Evolutionary conservation across 306 rosid species (phyloP).

Genomic region (Prunus mongolica): DNA sequence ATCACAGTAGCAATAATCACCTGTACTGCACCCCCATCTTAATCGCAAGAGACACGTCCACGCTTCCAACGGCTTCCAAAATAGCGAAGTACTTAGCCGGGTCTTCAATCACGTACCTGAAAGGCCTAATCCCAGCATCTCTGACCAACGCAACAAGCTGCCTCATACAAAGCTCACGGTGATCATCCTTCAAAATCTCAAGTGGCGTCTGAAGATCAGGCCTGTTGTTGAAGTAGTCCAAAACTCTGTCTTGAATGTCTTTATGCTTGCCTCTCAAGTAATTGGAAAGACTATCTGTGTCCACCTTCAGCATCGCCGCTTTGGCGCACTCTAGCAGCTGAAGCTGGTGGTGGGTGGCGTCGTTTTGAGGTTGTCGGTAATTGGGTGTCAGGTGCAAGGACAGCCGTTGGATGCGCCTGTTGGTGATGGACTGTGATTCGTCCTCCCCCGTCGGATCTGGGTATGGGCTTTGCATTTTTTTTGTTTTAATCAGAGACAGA

Average conservation of each 20-base stretch:
- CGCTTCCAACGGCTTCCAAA: slow-evolving; percentile 72
- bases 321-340: slow-evolving; percentile 44
- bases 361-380: not conserved
- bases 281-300: slow-evolving; percentile 28
- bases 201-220: slow-evolving; percentile 81
- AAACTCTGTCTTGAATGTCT: slow-evolving; percentile 64
- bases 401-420: slow-evolving; percentile 58
- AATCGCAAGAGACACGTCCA: slow-evolving; percentile 88
- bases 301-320: slow-evolving; percentile 39
- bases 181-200: slow-evolving; percentile 69
- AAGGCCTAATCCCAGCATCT: slow-evolving; percentile 72
- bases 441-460: slow-evolving; percentile 21
- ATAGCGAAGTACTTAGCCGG: slow-evolving; percentile 74
- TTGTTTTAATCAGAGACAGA: not conserved
- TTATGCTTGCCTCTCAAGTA: slow-evolving; percentile 66
- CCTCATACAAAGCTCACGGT: slow-evolving; percentile 74
- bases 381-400: slow-evolving; percentile 53
- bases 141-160: slow-evolving; percentile 71
- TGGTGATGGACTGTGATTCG: slow-evolving; percentile 19
- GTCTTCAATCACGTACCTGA: slow-evolving; percentile 48
- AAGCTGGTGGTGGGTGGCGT: slow-evolving; percentile 1
- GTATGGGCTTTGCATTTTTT: slow-evolving; percentile 11
- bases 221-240: slow-evolving; percentile 54
- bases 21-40: slow-evolving; percentile 94
- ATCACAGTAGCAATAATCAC: slow-evolving; percentile 23